Evolutionary conservation across 2,329 filamentous ascomycete genomes (phyloP), one percentile per base, ranked within the genome.

Genomic region (Fusarium sp.): DNA sequence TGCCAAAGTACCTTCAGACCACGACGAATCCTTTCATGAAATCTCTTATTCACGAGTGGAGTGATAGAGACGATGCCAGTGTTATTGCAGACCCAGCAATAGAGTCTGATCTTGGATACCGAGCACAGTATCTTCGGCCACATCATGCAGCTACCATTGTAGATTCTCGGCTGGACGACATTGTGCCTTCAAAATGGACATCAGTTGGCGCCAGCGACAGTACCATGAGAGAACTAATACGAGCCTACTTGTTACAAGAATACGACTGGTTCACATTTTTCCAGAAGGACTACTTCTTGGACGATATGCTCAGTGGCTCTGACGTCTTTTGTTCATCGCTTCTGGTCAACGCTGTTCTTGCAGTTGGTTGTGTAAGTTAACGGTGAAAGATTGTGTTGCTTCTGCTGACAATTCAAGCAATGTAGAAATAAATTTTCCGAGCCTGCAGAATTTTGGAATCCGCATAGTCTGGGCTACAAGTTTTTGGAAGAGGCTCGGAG

Each of bases 401-500:
- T 6, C 7, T 30, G 12, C 15, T 51, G 3, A 64, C 6, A 6
- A 1, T 6, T 2, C 4, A 3, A 68, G 63, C 63, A 67, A 63
- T 63, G 63, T 1, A 49, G 24, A 18, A 67, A 55, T 8, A 10
- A 4, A 3, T 1, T 8, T 8, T 29, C 9, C 5, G 27, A 62
- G 8, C 63, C 59, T 2, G 40, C 63, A 16, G 59, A 55, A 14
- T 68, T 54, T 14, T 68, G 66, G 66, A 59, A 63, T 2, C 63
- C 66, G 0, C 32, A 38, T 0, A 47, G 30, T 22, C 45, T 68
- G 2, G 53, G 44, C 0, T 68, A 42, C 8, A 56, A 27, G 9
- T 68, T 68, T 11, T 29, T 68, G 4, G 59, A 62, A 16, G 66
- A 68, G 6, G 29, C 66, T 1, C 63, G 34, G 6, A 52, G 53